A percentile compares a stretch with the other conserved stretches of the same genome.
These are phyloP conservation scores for Suaeda aralocaspica DNA, from an alignment of 148 eudicot genomes.

Conservation along the genomic window DNA sequence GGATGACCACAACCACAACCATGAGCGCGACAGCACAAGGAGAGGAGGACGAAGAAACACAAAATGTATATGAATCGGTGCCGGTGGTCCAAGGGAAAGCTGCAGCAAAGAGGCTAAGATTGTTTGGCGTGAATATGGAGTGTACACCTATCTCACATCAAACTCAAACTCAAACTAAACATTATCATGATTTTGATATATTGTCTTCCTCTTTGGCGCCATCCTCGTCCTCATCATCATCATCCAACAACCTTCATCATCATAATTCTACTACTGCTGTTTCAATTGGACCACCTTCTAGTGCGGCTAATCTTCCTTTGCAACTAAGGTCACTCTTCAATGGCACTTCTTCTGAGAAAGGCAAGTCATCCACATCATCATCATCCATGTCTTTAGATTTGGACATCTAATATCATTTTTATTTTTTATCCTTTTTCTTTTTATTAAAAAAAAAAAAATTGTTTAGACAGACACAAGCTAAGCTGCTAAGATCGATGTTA, in stretches of 20 bases:
- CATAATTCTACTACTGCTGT: neutral
- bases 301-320: neutral
- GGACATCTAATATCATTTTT: constrained; percentile 26
- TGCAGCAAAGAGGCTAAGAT: constrained; percentile 71
- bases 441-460: neutral
- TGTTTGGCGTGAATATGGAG: constrained; percentile 95
- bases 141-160: constrained; percentile 42
- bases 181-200: constrained; percentile 36
- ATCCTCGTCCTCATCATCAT: neutral
- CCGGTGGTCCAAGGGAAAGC: constrained; percentile 74
- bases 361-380: constrained; percentile 33
- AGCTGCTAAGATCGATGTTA: too few species aligned
- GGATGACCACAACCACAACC: neutral
- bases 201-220: constrained; percentile 25
- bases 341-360: constrained; percentile 20
- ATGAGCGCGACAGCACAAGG: too few species aligned
- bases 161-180: too few species aligned
- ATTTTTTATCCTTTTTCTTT: neutral
- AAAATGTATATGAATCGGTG: constrained; percentile 53
- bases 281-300: constrained; percentile 8
- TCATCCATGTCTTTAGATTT: constrained; percentile 49
- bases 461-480: neutral
- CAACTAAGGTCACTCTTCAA: constrained; percentile 6
- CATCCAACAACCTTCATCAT: constrained; percentile 5
- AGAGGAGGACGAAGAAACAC: neutral